Percentiles rank a stretch among this genome's conserved stretches.
These are phyloP conservation scores for Neofusicoccum ribis DNA, from an alignment of 2,329 filamentous ascomycete genomes.

Conservation along the genomic window DNA sequence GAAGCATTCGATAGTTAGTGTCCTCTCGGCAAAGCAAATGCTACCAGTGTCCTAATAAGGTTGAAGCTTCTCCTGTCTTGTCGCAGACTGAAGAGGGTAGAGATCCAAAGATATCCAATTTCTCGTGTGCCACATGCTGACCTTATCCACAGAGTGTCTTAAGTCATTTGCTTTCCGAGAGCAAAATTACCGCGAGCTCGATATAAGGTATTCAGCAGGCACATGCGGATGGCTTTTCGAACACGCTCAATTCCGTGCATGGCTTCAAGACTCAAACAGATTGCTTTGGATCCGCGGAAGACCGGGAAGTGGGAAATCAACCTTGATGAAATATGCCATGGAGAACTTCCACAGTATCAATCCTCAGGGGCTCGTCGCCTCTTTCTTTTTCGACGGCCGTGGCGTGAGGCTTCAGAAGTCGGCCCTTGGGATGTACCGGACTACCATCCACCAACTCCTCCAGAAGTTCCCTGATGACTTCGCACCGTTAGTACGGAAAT, in stretches of 20 bases:
- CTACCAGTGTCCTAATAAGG: too few species aligned
- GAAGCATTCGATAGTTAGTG: not conserved
- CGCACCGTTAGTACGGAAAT: not conserved
- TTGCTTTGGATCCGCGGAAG: not conserved
- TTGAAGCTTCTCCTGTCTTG: too few species aligned
- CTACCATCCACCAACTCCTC: not conserved
- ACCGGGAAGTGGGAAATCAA: not conserved
- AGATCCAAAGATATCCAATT: too few species aligned
- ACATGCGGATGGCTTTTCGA: not conserved
- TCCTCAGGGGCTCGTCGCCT: not conserved
- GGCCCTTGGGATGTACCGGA: not conserved
- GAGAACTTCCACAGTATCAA: too few species aligned
- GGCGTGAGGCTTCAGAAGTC: not conserved
- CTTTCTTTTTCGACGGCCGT: not conserved
- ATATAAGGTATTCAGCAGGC: not conserved
- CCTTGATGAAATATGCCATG: not conserved
- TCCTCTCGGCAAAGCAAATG: too few species aligned
- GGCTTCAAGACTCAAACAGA: not conserved
- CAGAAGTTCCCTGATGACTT: not conserved
- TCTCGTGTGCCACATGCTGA: too few species aligned
- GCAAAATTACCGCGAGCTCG: too few species aligned
- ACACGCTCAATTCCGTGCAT: not conserved
- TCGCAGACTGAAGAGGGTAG: too few species aligned
- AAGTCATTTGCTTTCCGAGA: too few species aligned
- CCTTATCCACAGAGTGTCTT: too few species aligned